Evolutionary conservation across 116 monocot genomes (phyloP), one percentile per base, ranked within the genome.

Genomic region (Zostera marina): DNA sequence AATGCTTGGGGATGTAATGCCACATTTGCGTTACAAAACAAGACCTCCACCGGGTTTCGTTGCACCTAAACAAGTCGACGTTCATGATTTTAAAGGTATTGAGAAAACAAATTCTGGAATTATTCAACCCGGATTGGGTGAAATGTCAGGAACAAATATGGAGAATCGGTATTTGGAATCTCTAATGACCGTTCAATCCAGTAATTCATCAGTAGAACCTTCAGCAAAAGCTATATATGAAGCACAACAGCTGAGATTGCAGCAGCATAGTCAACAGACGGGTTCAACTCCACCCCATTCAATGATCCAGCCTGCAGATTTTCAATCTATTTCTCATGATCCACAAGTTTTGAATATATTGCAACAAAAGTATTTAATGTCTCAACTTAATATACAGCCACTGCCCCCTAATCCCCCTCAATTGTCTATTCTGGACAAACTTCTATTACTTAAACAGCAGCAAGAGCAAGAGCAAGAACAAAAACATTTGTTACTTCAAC

Each of bases 1-100:
- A 25, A 63, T 65, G 51, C 86, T 99, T 80, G 98, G 98, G 54
- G 90, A 90, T 75, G 83, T 83, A 53, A 99, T 99, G 83, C 91
- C 98, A 41, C 91, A 99, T 38, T 70, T 99, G 56, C 69, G 73
- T 67, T 63, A 69, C 54, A 99, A 91, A 71, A 74, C 77, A 53
- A 61, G 74, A 44, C 83, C 90, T 1, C 98, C 98, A 41, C 96
- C 96, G 54, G 98, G 98, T 59, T 99, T 99, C 76, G 68, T 57
- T 56, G 21, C 22, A 3, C 68, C 65, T 42, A 90, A 80, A 52
- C 77, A 57, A 22, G 76, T 20, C 65, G 83, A 87, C 19, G 23
- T 25, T 52, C 40, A 59, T 7, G 76, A 81, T 11, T 42, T 56
- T 9, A 42, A 72, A 66, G 48, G n/a, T 47, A 63, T 39, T 45